Conservation (phyloP, 192 early-diverging fungal genomes). For the Umbelopsis sp. region DNA sequence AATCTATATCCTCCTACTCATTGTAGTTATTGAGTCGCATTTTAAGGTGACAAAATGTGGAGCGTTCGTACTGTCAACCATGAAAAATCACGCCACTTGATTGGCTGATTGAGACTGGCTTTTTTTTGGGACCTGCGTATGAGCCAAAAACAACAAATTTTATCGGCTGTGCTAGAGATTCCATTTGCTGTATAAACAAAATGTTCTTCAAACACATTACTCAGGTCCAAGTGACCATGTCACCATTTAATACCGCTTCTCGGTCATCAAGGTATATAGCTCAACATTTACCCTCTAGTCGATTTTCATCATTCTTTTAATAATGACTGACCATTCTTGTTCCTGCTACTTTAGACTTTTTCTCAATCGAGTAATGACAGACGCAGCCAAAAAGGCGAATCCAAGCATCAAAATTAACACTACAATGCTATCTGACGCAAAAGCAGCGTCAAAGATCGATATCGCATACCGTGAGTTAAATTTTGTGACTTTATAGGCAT, state of each 20-base stretch:
- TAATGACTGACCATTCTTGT: background rate
- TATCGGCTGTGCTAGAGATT: no score
- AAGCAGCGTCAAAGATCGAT: constrained; percentile 40
- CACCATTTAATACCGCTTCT: constrained; percentile 48
- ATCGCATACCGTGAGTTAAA: constrained; percentile 49
- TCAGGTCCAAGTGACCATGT: constrained; percentile 55
- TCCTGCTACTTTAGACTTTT: constrained; percentile 44
- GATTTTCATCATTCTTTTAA: background rate
- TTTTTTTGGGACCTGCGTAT: no score
- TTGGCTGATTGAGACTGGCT: no score
- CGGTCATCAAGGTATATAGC: constrained; percentile 52
- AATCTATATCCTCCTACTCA: no score
- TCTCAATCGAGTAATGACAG: constrained; percentile 52
- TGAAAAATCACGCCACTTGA: no score
- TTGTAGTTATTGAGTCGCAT: no score
- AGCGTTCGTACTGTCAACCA: no score
- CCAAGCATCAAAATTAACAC: constrained; percentile 53
- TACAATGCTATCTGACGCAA: constrained; percentile 44
- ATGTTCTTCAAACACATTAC: constrained; percentile 45
- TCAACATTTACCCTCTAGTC: background rate
- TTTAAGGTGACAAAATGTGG: no score
- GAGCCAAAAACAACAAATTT: no score
- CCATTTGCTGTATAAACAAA: background rate
- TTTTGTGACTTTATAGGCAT: background rate
- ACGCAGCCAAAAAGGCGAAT: constrained; percentile 45